phyloP scores from a whole-genome alignment of 192 early-diverging fungal species.

The Backusella parvicylindrica region DNA sequence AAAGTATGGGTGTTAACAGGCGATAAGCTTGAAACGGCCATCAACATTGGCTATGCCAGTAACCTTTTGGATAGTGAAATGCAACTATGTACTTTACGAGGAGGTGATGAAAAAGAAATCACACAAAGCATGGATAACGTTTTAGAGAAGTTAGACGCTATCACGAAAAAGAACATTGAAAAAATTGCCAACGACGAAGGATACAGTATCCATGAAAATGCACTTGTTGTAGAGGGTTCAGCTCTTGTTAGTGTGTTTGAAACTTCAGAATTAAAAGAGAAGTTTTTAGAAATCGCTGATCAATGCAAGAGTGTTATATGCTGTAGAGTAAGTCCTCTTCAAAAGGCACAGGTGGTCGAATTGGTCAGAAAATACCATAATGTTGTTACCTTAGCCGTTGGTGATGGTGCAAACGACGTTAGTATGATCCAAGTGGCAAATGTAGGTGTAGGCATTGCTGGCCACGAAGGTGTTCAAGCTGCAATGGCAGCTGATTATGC shows the following conservation, averaged over 20 bases:
- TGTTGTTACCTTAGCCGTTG: constrained; percentile 65
- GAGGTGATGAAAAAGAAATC: constrained; percentile 7
- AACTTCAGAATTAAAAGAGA: constrained; percentile 48
- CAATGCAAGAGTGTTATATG: constrained; percentile 85
- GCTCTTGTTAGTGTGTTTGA: constrained; percentile 55
- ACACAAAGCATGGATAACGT: background rate
- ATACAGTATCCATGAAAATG: constrained; percentile 38
- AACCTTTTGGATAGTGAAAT: constrained; percentile 68
- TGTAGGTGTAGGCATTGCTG: constrained; percentile 74
- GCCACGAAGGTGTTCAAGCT: constrained; percentile 84
- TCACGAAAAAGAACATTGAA: background rate
- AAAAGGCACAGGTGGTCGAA: constrained; percentile 95
- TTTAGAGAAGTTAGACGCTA: background rate
- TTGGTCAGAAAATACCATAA: constrained; percentile 75
- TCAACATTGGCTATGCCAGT: constrained; percentile 94
- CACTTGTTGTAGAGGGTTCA: constrained; percentile 83
- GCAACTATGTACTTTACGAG: constrained; percentile 60
- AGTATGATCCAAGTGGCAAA: constrained; percentile 97
- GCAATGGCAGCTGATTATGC: constrained; percentile 93
- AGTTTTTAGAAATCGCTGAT: constrained; percentile 64
- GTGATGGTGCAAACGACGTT: constrained; percentile 87
- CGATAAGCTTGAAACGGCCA: constrained; percentile 97
- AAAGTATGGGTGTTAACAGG: constrained; percentile 98
- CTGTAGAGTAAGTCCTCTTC: constrained; percentile 88
- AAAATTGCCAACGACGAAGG: background rate